phyloP scores from a whole-genome alignment of 306 rosid genomes.

The Cucumis cinereus region DNA sequence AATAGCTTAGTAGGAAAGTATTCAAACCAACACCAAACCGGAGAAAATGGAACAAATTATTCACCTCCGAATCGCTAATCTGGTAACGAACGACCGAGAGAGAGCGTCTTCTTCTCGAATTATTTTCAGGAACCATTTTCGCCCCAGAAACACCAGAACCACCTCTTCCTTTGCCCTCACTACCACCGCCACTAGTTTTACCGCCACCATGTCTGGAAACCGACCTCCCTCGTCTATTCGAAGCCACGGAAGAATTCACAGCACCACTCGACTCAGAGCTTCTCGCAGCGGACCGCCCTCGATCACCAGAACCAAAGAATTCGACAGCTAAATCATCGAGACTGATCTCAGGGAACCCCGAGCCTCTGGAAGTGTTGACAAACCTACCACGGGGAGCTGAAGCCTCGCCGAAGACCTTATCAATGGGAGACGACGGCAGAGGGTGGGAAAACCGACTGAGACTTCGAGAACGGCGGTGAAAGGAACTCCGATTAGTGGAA shows the following conservation, averaged over 20 bases:
- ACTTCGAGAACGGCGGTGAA: conserved; percentile 84
- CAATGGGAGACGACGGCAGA: conserved; percentile 10
- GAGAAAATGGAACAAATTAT: neutral
- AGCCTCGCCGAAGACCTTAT: conserved; percentile 19
- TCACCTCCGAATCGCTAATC: conserved; percentile 93
- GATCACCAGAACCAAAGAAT: conserved; percentile 61
- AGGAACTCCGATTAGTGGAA: conserved; percentile 32
- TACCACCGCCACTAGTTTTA: conserved; percentile 13
- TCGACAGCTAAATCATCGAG: conserved; percentile 85
- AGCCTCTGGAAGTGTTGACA: conserved; percentile 81
- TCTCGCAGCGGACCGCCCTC: conserved; percentile 38
- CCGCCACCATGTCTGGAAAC: conserved; percentile 51
- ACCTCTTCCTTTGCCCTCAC: conserved; percentile 29
- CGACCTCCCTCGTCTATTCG: conserved; percentile 86
- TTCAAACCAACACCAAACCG: neutral
- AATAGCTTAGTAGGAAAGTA: neutral
- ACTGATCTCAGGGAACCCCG: conserved; percentile 86
- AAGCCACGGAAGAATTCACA: conserved; percentile 8
- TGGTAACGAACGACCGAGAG: conserved; percentile 76
- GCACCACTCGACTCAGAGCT: conserved; percentile 28
- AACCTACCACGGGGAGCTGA: conserved; percentile 43
- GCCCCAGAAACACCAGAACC: conserved; percentile 24
- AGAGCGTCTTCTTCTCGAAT: conserved; percentile 61
- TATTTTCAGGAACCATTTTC: conserved; percentile 36
- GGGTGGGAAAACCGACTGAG: conserved; percentile 61